Evolutionary conservation across 352 stramenopile species (phyloP), one percentile per base, ranked within the genome.

Genomic region (Phytophthora kernoviae): DNA sequence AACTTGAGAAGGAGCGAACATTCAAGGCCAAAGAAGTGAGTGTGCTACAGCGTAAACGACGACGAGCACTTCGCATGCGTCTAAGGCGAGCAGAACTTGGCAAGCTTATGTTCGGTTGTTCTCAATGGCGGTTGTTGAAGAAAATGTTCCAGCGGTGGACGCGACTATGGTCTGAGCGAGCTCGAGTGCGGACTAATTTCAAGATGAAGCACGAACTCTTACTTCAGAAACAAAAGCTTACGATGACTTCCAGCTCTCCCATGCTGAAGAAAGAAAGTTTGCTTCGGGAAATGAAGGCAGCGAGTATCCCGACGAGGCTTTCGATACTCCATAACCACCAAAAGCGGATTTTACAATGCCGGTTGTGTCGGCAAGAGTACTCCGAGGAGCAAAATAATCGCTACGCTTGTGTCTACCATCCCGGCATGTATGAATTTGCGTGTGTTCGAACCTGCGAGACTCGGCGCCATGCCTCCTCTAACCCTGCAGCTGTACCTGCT

Each of bases 331-430:
- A 89, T 43, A 62, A 83, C 27, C 71, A 90, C 24, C 84, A 93
- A 20, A 74, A 79, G 43, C 70, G 77, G 4, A 49, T 60, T n/a
- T 12, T 87, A 2, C 58, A 73, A 24, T 93, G 84, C 44, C 74
- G 82, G 4, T 55, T 93, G 9, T 93, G 84, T 54, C 70, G 78
- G 26, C 53, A 58, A 12, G 73, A 80, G 42, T 93, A 92, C 66
- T 84, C 84, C 0, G 82, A 93, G 40, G 75, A 80, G 17, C 82
- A 91, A 36, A 93, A 93, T 54, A 82, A 79, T 32, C 66, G 73
- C 3, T 88, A 74, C 34, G 68, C 82, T 11, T 93, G 84, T 40
- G 40, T 65, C 1, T 93, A 91, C 22, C 84, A 93, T 48, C 70
- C 82, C 1, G 79, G 68, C 1, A 62, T 51, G 0, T 92, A 88